A percentile compares a stretch with the other conserved stretches of the same genome.
These are phyloP conservation scores for Syzygium grande DNA, from an alignment of 345 rosid genomes.

Conservation along the genomic window DNA sequence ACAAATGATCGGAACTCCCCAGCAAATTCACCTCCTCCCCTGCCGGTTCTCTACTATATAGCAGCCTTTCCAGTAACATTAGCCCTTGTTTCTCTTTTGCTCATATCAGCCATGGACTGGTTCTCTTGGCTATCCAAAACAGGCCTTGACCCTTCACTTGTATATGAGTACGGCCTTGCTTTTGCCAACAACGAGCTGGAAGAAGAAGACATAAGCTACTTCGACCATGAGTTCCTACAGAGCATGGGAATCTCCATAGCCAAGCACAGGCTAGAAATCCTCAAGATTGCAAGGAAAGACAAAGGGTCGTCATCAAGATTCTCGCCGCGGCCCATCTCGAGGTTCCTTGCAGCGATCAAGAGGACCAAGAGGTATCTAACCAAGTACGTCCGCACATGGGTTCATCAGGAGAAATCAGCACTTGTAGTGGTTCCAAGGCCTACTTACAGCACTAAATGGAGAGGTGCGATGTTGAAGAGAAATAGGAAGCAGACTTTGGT, in stretches of 20 bases:
- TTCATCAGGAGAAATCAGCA: slow-evolving; percentile 39
- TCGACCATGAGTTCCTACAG: slow-evolving; percentile 91
- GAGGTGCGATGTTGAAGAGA: slow-evolving; percentile 58
- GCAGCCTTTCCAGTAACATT: neutral
- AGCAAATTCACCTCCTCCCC: neutral
- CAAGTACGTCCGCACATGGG: slow-evolving; percentile 39
- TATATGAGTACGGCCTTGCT: slow-evolving; percentile 73
- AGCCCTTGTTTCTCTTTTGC: neutral
- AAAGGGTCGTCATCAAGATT: slow-evolving; percentile 1
- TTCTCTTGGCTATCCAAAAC: slow-evolving; percentile 90
- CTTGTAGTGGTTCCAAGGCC: slow-evolving; percentile 24
- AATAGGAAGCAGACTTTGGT: slow-evolving; percentile 35
- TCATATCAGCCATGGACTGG: slow-evolving; percentile 60
- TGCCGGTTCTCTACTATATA: neutral
- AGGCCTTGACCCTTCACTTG: slow-evolving; percentile 58
- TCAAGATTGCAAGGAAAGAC: slow-evolving; percentile 61
- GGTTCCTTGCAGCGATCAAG: slow-evolving; percentile 47
- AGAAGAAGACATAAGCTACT: slow-evolving; percentile 59
- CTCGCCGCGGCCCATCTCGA: slow-evolving; percentile 21
- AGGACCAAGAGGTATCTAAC: slow-evolving; percentile 42
- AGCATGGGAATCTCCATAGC: slow-evolving; percentile 97
- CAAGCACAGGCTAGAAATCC: slow-evolving; percentile 87
- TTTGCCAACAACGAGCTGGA: slow-evolving; percentile 83
- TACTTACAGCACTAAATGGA: neutral
- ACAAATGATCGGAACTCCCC: neutral